Evolutionary conservation across 2,329 filamentous ascomycete genomes (phyloP).

Genomic region (Fusarium illudens): DNA sequence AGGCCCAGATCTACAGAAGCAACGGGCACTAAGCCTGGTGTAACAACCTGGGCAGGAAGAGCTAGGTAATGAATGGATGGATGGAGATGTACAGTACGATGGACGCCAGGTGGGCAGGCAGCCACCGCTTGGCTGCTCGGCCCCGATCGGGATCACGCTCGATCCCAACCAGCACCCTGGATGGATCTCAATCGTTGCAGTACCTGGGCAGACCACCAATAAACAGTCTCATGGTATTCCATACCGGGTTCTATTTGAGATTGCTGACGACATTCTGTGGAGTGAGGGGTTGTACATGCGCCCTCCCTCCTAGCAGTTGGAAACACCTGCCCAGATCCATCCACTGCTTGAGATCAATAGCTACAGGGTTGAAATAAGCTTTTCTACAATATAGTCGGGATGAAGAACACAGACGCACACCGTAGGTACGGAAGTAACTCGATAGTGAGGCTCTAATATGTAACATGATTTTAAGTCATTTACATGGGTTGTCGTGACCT

Average conservation of each 20-base stretch:
- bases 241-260: neutral
- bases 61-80: too few relatives aligned
- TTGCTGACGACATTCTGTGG: neutral
- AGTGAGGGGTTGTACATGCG: neutral
- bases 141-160: neutral
- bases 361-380: neutral
- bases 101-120: neutral
- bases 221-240: neutral
- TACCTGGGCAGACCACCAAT: neutral
- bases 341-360: too few relatives aligned
- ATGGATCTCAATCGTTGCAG: neutral
- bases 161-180: neutral
- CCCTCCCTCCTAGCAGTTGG: too few relatives aligned
- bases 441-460: neutral
- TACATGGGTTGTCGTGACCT: neutral
- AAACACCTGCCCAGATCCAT: too few relatives aligned
- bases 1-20: neutral
- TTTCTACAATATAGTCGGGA: neutral
- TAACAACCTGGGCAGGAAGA: too few relatives aligned
- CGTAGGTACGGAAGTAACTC: neutral
- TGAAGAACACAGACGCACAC: neutral
- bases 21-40: neutral
- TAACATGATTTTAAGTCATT: neutral
- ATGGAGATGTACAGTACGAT: too few relatives aligned
- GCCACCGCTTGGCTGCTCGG: neutral